Base-by-base conservation (phyloP, 2,329 filamentous ascomycete genomes). In the Knufia fluminis region DNA sequence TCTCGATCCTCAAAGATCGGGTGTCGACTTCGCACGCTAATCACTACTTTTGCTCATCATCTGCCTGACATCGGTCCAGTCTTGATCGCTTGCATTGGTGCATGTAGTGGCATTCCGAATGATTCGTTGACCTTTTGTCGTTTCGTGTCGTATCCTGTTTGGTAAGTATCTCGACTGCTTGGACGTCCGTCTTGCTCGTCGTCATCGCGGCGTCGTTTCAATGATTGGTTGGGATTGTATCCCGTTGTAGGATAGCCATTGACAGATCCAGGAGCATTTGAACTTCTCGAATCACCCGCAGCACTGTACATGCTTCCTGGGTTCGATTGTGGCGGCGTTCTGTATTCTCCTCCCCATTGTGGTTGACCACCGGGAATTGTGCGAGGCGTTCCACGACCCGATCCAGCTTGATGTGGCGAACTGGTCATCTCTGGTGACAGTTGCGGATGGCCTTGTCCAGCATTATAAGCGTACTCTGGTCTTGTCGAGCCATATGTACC, bases 271-370 rank as follows among this genome's bases (percentile, higher is more conserved):
- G 74, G 76, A n/a, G 83, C 83, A 57, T 86, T 87, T 16, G 77
- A 71, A 9, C 79, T 79, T 22, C 86, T 79, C 52, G 87, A 85
- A 63, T 86, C 88, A 64, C 84, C 90, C 71, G 94, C 89, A 54
- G 94, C 84, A 66, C 82, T 94, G 74, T 94, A 94, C 45, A 95
- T 72, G 63, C 82, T 94, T 72, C 86, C 90, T 1, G 86, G 82
- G 2, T 84, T 77, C 1, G 68, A 57, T 36, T 88, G 82, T 19
- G 89, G 88, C 43, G 90, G 85, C 1, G 87, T 90, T 64, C 74
- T 84, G 69, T 94, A 94, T 40, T 69, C 67, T 45, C 76, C 78
- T 4, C 77, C 66, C 68, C 94, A 96, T 66, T 89, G 87, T 1
- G 81, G 73, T 57, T 86, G 83, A 32, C 81, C 75, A 1, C 83